phyloP scores from a whole-genome alignment of 805 yeast species.

The Metschnikowia rubicola region DNA sequence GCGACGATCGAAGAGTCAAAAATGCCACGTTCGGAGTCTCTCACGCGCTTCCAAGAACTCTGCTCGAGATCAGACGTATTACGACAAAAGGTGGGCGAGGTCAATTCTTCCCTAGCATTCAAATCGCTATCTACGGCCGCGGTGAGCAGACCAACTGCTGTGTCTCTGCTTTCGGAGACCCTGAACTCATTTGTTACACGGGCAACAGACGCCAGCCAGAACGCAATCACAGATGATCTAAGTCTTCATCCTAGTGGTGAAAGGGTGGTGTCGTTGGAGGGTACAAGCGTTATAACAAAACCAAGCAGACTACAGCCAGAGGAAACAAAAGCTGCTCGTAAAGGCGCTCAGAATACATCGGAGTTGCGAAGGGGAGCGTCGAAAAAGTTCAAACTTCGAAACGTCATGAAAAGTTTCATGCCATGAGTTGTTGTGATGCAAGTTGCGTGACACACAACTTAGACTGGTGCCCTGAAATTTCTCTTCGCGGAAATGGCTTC shows the following conservation, averaged over 20 bases:
- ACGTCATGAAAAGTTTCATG: slow-evolving; percentile 5
- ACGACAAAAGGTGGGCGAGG: slow-evolving; percentile 15
- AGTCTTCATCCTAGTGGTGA: too few species aligned
- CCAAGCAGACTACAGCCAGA: not conserved
- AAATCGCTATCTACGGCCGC: slow-evolving; percentile 6
- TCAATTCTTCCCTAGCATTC: slow-evolving; percentile 12
- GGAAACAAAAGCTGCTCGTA: not conserved
- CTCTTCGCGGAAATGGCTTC: not conserved
- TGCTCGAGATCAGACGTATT: slow-evolving; percentile 20
- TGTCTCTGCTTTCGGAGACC: not conserved
- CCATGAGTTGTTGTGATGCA: not conserved
- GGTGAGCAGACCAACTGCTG: slow-evolving; percentile 4
- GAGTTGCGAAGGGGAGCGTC: not conserved
- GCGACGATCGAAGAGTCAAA: not conserved
- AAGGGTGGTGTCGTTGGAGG: too few species aligned
- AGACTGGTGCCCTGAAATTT: not conserved
- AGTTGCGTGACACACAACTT: not conserved
- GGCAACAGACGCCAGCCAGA: not conserved
- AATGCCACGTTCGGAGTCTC: slow-evolving; percentile 28
- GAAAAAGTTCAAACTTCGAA: slow-evolving; percentile 6
- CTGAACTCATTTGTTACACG: not conserved
- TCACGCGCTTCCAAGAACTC: slow-evolving; percentile 30
- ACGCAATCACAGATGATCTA: too few species aligned
- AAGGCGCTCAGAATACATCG: not conserved
- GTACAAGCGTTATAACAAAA: too few species aligned